Evolutionary conservation across 345 rosid genomes (phyloP).

Genomic region (Salix dunnii): DNA sequence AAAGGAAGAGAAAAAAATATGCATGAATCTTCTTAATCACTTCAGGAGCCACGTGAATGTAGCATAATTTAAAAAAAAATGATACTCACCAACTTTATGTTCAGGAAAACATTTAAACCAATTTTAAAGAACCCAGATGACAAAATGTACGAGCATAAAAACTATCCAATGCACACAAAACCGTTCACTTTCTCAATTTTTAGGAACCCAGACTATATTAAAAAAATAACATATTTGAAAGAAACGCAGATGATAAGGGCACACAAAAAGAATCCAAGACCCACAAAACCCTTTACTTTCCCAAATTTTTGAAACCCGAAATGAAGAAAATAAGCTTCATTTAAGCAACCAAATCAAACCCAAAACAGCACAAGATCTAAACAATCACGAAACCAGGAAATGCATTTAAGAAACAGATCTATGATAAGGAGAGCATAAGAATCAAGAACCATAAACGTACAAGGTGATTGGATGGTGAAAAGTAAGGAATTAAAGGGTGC

Average conservation of each 20-base stretch:
- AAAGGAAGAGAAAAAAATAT: not conserved
- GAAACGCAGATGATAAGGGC: not conserved
- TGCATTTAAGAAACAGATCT: constrained; percentile 15
- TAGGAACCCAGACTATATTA: not conserved
- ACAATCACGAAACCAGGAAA: not conserved
- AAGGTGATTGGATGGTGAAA: constrained; percentile 14
- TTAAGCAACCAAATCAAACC: not conserved
- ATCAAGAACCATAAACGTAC: constrained; percentile 3
- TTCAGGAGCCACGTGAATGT: not conserved
- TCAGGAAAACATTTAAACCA: not conserved
- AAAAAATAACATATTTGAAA: not conserved
- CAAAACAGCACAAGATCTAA: not conserved
- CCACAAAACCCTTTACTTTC: not conserved
- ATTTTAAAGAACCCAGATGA: not conserved
- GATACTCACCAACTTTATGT: not conserved
- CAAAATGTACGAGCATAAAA: not conserved
- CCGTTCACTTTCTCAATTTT: not conserved
- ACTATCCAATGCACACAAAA: not conserved
- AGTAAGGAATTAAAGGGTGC: not conserved
- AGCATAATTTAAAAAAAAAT: not conserved
- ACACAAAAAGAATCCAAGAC: not conserved
- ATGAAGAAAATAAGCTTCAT: not conserved
- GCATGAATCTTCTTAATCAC: not conserved
- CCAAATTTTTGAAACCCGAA: not conserved
- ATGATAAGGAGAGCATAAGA: not conserved